Conservation (phyloP, 2,329 filamentous ascomycete genomes). For the Fonsecaea nubica region DNA sequence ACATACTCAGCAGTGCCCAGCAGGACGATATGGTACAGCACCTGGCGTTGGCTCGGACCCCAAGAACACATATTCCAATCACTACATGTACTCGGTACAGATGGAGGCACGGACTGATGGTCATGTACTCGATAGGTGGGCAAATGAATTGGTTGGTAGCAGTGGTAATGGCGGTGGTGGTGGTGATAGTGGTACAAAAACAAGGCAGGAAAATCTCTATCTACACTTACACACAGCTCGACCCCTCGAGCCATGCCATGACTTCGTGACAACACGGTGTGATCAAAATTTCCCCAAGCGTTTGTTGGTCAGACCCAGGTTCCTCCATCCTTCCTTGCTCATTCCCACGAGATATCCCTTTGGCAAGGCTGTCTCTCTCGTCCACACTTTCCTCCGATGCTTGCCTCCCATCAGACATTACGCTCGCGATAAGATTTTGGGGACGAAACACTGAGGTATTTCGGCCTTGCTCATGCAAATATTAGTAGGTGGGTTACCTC, state of each 20-base stretch:
- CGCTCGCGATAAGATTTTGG: conserved; percentile 13
- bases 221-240: conserved; percentile 6
- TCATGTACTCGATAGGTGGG: not conserved
- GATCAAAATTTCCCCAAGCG: not conserved
- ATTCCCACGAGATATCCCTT: not conserved
- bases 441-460: not conserved
- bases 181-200: conserved; percentile 4
- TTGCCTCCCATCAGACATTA: conserved; percentile 20
- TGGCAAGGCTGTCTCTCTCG: not conserved
- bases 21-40: too few species aligned
- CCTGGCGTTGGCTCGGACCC: too few species aligned
- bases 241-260: not conserved
- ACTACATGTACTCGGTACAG: too few species aligned
- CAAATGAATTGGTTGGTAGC: not conserved
- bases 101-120: too few species aligned
- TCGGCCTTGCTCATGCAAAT: not conserved
- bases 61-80: too few species aligned
- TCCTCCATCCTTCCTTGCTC: not conserved
- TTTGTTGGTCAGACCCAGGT: not conserved
- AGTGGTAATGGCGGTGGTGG: not conserved
- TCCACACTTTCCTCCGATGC: not conserved
- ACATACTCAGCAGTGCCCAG: too few species aligned
- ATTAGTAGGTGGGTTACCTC: conserved; percentile 13
- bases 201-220: conserved; percentile 9
- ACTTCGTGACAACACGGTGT: conserved; percentile 3